Evolutionary conservation across 306 rosid species (phyloP), one percentile per base, ranked within the genome.

Genomic region (Hylodesmum podocarpum): DNA sequence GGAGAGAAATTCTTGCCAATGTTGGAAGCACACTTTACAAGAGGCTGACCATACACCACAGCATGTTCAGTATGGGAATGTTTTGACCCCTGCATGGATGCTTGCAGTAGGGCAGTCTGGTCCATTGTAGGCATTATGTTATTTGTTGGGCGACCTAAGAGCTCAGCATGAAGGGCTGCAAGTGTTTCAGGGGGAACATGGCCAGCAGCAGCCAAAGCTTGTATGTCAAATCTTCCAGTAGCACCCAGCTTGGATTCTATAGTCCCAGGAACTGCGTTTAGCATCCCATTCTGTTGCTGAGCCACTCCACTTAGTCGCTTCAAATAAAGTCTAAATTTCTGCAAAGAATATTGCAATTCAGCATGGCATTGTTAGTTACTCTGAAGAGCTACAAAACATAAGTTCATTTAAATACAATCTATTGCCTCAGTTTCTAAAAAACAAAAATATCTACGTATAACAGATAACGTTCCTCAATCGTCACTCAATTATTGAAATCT

Each of bases 121-220:
- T 87, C 91, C 74, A 75, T 37, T 12, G 86, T 61, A 27, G 82
- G 44, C 33, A 77, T 61, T 39, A 78, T 66, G 85, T 79, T 83
- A 49, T 72, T 27, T 49, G 68, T 14, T 1, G 95, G 93, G 67
- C 34, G 83, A 70, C 96, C 96, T 28, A 88, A 59, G 78, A 78
- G 72, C 66, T 90, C 96, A 49, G 92, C 97, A 68, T 90, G 97
- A 84, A 83, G 78, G 86, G 88, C 83, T 6, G 97, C 89, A 10
- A 90, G 86, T 44, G 97, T 87, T 81, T 93, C 89, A 13, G 92
- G 89, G 39, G 97, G 85, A 72, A 88, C 87, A 81, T 90, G 71
- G 64, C 76, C 92, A 63, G 92, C 77, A 46, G 90, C 85, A 75
- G 94, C 91, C 82, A 90, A 66, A 19, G 94, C 81, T 73, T 86